These are phyloP conservation scores for Lactarius hengduanensis DNA, from an alignment of 768 basidiomycete genomes.

Conservation along the genomic window DNA sequence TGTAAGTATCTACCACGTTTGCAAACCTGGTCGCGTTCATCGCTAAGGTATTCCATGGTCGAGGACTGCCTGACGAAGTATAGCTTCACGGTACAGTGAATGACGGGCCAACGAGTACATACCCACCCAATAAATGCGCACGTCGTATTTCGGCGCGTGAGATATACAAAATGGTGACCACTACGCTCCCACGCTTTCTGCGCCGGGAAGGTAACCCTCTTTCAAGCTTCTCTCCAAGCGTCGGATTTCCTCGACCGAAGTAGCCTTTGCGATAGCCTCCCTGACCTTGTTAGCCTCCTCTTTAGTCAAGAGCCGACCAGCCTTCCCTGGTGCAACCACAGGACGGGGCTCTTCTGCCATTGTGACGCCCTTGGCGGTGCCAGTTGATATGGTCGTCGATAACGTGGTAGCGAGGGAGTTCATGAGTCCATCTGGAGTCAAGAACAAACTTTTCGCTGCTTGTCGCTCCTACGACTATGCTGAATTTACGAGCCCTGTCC, in stretches of 20 bases:
- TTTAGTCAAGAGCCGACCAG: constrained; percentile 86
- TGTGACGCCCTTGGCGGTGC: constrained; percentile 57
- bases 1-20: constrained; percentile 70
- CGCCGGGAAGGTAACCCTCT: constrained; percentile 80
- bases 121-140: constrained; percentile 9
- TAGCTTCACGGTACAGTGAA: neutral
- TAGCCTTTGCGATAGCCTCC: constrained; percentile 86
- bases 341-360: constrained; percentile 80
- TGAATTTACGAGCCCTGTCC: constrained; percentile 5
- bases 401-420: constrained; percentile 80
- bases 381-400: constrained; percentile 67
- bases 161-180: constrained; percentile 18
- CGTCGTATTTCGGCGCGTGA: constrained; percentile 4
- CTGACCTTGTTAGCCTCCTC: constrained; percentile 88
- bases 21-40: constrained; percentile 62
- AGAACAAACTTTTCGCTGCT: constrained; percentile 69
- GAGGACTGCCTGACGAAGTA: constrained; percentile 41
- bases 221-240: constrained; percentile 76
- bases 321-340: constrained; percentile 55
- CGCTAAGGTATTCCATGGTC: constrained; percentile 64
- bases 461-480: constrained; percentile 64
- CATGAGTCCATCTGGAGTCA: constrained; percentile 73
- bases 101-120: constrained; percentile 8
- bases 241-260: constrained; percentile 86
- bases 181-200: constrained; percentile 78